Conservation (phyloP, 2,329 filamentous ascomycete species). For the Cladosporium sp. region DNA sequence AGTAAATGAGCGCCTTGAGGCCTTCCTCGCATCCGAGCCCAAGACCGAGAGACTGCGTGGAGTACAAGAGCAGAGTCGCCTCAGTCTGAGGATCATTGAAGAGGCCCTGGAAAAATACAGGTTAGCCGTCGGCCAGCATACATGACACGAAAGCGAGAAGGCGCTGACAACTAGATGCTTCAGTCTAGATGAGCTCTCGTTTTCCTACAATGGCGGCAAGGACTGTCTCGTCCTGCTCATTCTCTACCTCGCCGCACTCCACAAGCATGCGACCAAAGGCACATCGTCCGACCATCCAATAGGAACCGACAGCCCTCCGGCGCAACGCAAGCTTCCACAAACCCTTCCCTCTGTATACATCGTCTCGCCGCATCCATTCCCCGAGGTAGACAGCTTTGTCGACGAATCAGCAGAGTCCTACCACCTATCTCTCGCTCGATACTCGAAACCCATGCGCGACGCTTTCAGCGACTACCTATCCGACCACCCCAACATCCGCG, state of each 20-base stretch:
- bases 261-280: conserved; percentile 30
- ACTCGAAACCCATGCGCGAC: conserved; percentile 70
- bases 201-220: conserved; percentile 97
- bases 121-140: conserved; percentile 44
- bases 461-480: conserved; percentile 72
- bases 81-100: conserved; percentile 66
- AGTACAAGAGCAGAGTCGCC: conserved; percentile 68
- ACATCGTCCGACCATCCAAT: conserved; percentile 22
- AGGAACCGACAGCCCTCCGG: conserved; percentile 18
- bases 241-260: conserved; percentile 66
- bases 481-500: conserved; percentile 59
- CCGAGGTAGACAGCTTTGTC: conserved; percentile 82
- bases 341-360: conserved; percentile 84
- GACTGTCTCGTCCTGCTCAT: conserved; percentile 91
- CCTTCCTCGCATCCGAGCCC: conserved; percentile 58
- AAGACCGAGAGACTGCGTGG: conserved; percentile 51
- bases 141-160: not conserved
- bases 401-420: conserved; percentile 59
- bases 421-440: conserved; percentile 68
- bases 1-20: conserved; percentile 54
- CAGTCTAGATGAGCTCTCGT: conserved; percentile 70
- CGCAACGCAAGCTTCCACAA: conserved; percentile 30
- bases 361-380: conserved; percentile 74
- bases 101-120: conserved; percentile 70
- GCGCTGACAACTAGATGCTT: conserved; percentile 3